Percentiles rank a stretch among this genome's conserved stretches.
Evolutionary conservation across 2,329 filamentous ascomycete species (phyloP).

Genomic region (Xylariaceae sp.): DNA sequence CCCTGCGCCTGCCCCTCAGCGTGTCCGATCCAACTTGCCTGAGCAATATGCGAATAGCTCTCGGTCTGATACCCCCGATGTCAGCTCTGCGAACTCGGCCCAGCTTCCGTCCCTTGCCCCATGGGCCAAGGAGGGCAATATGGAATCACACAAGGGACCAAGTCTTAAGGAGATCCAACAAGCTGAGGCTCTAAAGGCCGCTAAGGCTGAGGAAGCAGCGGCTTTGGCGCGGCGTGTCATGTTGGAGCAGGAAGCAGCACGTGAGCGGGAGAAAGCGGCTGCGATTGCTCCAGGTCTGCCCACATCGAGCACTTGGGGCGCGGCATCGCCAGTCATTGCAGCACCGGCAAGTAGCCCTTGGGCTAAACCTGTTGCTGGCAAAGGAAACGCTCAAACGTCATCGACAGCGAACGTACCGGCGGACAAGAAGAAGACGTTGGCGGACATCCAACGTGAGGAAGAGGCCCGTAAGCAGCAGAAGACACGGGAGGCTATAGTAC

Average conservation of each 20-base stretch:
- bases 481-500: slow-evolving; percentile 46
- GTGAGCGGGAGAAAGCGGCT: slow-evolving; percentile 55
- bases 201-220: slow-evolving; percentile 77
- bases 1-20: slow-evolving; percentile 82
- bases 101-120: slow-evolving; percentile 74
- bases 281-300: slow-evolving; percentile 73
- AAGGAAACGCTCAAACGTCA: slow-evolving; percentile 32
- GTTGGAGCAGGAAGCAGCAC: slow-evolving; percentile 70
- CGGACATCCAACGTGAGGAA: slow-evolving; percentile 95
- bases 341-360: slow-evolving; percentile 52
- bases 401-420: slow-evolving; percentile 33
- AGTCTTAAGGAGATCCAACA: slow-evolving; percentile 97
- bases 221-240: slow-evolving; percentile 69
- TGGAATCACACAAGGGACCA: slow-evolving; percentile 69
- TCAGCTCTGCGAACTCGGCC: slow-evolving; percentile 34
- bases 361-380: slow-evolving; percentile 55
- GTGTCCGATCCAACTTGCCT: slow-evolving; percentile 75
- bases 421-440: slow-evolving; percentile 75
- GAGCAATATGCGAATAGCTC: slow-evolving; percentile 61
- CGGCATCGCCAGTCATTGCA: slow-evolving; percentile 64
- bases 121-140: slow-evolving; percentile 83
- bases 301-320: slow-evolving; percentile 84
- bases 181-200: slow-evolving; percentile 86
- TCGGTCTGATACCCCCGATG: slow-evolving; percentile 69
- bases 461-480: slow-evolving; percentile 86